These are phyloP conservation scores for Trypanosoma lewisi DNA, from an alignment of 208 protist genomes.

Conservation along the genomic window DNA sequence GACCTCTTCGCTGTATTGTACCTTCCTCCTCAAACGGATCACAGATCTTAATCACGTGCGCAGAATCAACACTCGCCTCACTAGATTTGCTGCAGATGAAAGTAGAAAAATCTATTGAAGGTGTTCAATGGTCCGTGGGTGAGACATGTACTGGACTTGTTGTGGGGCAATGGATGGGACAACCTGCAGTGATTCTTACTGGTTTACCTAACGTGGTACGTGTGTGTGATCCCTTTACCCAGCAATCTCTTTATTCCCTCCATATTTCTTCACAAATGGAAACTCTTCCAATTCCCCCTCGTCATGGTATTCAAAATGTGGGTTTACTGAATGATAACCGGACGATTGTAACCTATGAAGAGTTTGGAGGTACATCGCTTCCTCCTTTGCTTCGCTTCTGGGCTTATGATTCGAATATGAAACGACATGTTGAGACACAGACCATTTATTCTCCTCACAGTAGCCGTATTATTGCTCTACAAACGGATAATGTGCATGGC, in stretches of 20 bases:
- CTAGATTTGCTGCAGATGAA: constrained; percentile 71
- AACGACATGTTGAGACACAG: constrained; percentile 71
- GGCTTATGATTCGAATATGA: constrained; percentile 49
- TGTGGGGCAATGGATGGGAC: constrained; percentile 70
- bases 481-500: constrained; percentile 48
- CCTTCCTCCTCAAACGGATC: constrained; percentile 27
- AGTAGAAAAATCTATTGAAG: constrained; percentile 55
- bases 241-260: constrained; percentile 85
- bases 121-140: constrained; percentile 78
- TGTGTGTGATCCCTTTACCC: constrained; percentile 80
- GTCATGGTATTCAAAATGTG: constrained; percentile 77
- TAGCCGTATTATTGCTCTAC: constrained; percentile 51
- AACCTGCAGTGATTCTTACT: constrained; percentile 72
- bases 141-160: constrained; percentile 66
- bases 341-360: constrained; percentile 80
- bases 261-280: constrained; percentile 89
- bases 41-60: constrained; percentile 65
- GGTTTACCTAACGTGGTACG: constrained; percentile 80
- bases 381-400: constrained; percentile 79
- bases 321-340: constrained; percentile 63
- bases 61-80: constrained; percentile 60
- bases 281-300: constrained; percentile 59
- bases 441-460: constrained; percentile 76
- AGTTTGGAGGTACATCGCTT: constrained; percentile 55
- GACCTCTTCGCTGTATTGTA: constrained; percentile 43